These are phyloP conservation scores for Beta lomatogona DNA, from an alignment of 179 eudicot species.

Conservation along the genomic window DNA sequence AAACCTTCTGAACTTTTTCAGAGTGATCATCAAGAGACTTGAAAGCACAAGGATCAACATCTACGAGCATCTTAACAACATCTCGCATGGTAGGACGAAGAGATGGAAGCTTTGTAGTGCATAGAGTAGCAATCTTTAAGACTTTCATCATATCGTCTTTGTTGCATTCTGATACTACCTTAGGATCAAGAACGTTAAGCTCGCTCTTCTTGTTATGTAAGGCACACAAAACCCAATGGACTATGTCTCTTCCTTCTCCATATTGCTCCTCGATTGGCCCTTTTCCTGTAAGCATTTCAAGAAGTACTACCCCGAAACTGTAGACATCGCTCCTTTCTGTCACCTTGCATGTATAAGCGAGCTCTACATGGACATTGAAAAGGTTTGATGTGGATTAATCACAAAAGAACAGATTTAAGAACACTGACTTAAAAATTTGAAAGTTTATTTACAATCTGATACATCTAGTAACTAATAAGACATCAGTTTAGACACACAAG, in stretches of 20 bases:
- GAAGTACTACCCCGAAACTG: conserved; percentile 89
- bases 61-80: conserved; percentile 78
- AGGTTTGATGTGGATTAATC: not conserved
- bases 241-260: conserved; percentile 82
- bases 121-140: conserved; percentile 60
- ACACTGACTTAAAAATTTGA: no score
- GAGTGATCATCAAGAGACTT: conserved; percentile 14
- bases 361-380: conserved; percentile 43
- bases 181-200: conserved; percentile 51
- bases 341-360: conserved; percentile 71
- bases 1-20: conserved; percentile 32
- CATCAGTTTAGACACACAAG: no score
- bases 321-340: conserved; percentile 84
- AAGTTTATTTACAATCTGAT: no score
- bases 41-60: conserved; percentile 51
- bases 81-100: conserved; percentile 78
- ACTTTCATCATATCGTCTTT: conserved; percentile 66
- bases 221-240: conserved; percentile 67
- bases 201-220: conserved; percentile 34
- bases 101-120: conserved; percentile 71
- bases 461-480: no score
- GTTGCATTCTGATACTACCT: conserved; percentile 36
- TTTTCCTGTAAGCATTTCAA: conserved; percentile 76
- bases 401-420: not conserved
- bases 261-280: conserved; percentile 63